Evolutionary conservation across 495 filamentous ascomycete species (phyloP).

Genomic region (Annulohypoxylon stygium): DNA sequence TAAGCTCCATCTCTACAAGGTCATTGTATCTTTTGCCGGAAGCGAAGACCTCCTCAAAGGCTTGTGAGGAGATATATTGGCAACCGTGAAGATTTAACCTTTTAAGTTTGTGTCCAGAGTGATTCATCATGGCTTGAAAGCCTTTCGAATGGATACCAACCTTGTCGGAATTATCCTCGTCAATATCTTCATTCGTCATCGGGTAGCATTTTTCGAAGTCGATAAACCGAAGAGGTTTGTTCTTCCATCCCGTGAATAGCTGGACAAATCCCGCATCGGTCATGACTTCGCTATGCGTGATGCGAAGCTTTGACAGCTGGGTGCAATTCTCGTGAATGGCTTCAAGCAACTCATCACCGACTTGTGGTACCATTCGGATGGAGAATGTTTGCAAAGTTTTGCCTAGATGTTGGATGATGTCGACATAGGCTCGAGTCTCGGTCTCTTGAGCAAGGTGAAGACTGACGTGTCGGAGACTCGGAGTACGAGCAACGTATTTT

Average conservation of each 20-base stretch:
- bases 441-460: constrained; percentile 71
- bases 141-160: constrained; percentile 79
- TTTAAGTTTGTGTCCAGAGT: constrained; percentile 74
- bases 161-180: constrained; percentile 72
- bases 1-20: constrained; percentile 78
- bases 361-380: constrained; percentile 68
- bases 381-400: constrained; percentile 76
- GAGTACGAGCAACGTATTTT: constrained; percentile 66
- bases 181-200: constrained; percentile 69
- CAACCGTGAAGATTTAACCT: constrained; percentile 81
- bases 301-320: constrained; percentile 77
- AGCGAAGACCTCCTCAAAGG: constrained; percentile 79
- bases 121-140: constrained; percentile 84
- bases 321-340: constrained; percentile 76
- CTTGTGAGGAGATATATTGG: constrained; percentile 76
- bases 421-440: constrained; percentile 67
- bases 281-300: constrained; percentile 78
- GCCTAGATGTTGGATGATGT: constrained; percentile 72
- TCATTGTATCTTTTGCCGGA: constrained; percentile 70
- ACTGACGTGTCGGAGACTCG: constrained; percentile 76
- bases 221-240: constrained; percentile 73
- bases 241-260: constrained; percentile 83
- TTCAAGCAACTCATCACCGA: constrained; percentile 72
- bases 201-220: constrained; percentile 82
- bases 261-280: constrained; percentile 76